Conservation (phyloP, 2,329 filamentous ascomycete genomes). For the Xylariales sp. region DNA sequence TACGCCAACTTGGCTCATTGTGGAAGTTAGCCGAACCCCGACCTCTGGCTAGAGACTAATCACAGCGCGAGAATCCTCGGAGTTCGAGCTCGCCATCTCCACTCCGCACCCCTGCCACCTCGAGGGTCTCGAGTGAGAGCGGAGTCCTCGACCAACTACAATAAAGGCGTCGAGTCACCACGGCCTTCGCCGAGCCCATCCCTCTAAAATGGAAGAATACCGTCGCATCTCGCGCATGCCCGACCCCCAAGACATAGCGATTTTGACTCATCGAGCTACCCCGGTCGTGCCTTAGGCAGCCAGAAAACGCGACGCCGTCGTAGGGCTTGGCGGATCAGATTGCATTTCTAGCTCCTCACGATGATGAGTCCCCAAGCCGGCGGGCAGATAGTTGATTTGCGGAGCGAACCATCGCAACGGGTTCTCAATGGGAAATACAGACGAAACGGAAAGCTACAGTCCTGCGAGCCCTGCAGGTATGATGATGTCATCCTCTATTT, state of each 20-base stretch:
- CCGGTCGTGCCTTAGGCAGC: slow-evolving; percentile 36
- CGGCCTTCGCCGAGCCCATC: slow-evolving; percentile 13
- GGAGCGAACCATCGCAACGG: slow-evolving; percentile 36
- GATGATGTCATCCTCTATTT: slow-evolving; percentile 22
- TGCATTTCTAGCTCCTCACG: slow-evolving; percentile 16
- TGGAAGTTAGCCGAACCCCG: slow-evolving; percentile 40
- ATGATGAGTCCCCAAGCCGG: slow-evolving; percentile 43
- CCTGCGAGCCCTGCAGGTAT: slow-evolving; percentile 49
- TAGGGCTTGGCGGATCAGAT: slow-evolving; percentile 23
- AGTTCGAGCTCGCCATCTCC: slow-evolving; percentile 31
- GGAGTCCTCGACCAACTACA: slow-evolving; percentile 36
- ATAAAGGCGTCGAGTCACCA: slow-evolving; percentile 28
- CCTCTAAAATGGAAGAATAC: slow-evolving; percentile 36
- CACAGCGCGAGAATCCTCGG: slow-evolving; percentile 34
- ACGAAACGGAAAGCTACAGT: slow-evolving; percentile 53
- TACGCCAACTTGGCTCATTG: slow-evolving; percentile 22
- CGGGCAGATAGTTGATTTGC: slow-evolving; percentile 48
- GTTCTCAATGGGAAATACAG: slow-evolving; percentile 49
- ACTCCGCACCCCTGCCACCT: slow-evolving; percentile 21
- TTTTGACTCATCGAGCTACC: slow-evolving; percentile 34
- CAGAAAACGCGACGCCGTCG: slow-evolving; percentile 14
- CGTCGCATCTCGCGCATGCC: slow-evolving; percentile 17
- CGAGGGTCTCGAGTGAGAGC: slow-evolving; percentile 12
- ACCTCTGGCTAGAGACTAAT: slow-evolving; percentile 34
- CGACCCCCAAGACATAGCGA: background rate